Conservation (phyloP, 345 rosid species). For the Hypericum androsaemum region DNA sequence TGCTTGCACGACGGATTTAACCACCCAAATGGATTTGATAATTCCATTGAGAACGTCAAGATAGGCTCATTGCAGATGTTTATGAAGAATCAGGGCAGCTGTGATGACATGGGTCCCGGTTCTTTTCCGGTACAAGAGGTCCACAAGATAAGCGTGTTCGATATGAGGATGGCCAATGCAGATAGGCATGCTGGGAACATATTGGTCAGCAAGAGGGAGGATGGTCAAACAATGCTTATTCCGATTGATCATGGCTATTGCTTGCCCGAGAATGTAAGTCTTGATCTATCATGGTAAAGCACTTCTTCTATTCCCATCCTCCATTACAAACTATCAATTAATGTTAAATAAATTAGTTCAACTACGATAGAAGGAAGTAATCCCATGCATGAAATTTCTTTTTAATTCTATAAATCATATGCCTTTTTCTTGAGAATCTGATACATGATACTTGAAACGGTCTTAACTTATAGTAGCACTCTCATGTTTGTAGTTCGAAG, state of each 20-base stretch:
- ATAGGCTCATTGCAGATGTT: slow-evolving; percentile 85
- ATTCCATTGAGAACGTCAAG: slow-evolving; percentile 35
- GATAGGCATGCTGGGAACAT: slow-evolving; percentile 91
- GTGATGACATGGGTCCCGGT: slow-evolving; percentile 80
- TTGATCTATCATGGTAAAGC: not conserved
- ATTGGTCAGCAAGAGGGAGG: slow-evolving; percentile 42
- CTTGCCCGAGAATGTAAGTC: slow-evolving; percentile 66
- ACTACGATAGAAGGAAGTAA: too few relatives aligned
- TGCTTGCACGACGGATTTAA: slow-evolving; percentile 67
- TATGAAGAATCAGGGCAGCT: slow-evolving; percentile 59
- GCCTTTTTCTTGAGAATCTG: too few relatives aligned
- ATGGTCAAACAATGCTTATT: slow-evolving; percentile 41
- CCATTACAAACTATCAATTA: too few relatives aligned
- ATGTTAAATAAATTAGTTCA: too few relatives aligned
- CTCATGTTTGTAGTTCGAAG: slow-evolving; percentile 54
- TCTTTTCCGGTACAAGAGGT: slow-evolving; percentile 67
- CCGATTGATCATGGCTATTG: slow-evolving; percentile 93
- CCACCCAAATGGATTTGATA: slow-evolving; percentile 49
- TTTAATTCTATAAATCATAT: too few relatives aligned
- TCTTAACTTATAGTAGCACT: slow-evolving; percentile 6
- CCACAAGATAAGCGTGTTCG: slow-evolving; percentile 80
- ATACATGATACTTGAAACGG: too few relatives aligned
- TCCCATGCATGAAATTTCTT: too few relatives aligned
- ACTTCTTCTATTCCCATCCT: too few relatives aligned
- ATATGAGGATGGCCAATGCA: slow-evolving; percentile 90